phyloP scores from a whole-genome alignment of 768 basidiomycete species.

The Austroboletus eburneus region DNA sequence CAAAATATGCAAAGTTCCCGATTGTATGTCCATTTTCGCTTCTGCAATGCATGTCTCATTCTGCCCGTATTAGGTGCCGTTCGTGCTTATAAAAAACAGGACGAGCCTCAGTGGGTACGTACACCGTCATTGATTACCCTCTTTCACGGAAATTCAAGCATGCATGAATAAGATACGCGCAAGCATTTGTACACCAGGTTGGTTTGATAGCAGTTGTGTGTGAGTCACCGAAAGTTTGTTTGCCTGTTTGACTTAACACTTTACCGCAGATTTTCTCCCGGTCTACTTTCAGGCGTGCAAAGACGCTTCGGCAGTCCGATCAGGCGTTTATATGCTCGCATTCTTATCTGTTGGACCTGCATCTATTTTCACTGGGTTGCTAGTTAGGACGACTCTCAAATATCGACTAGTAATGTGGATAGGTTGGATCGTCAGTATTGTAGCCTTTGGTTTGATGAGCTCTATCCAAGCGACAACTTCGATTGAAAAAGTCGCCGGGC shows the following conservation, averaged over 20 bases:
- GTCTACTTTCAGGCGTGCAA: conserved; percentile 44
- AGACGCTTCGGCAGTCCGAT: conserved; percentile 29
- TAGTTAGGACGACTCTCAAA: conserved; percentile 22
- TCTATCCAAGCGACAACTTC: conserved; percentile 24
- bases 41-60: background rate
- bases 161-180: conserved; percentile 20
- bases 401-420: conserved; percentile 34
- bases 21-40: conserved; percentile 21
- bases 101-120: conserved; percentile 29
- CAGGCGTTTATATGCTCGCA: conserved; percentile 22
- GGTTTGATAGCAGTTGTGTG: conserved; percentile 18
- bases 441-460: conserved; percentile 36
- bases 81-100: conserved; percentile 23
- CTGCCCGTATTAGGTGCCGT: conserved; percentile 4
- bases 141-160: too few relatives aligned
- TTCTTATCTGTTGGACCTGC: conserved; percentile 27
- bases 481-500: conserved; percentile 19
- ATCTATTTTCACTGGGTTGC: conserved; percentile 30
- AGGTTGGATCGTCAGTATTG: conserved; percentile 30
- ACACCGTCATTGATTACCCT: too few relatives aligned
- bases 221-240: conserved; percentile 4
- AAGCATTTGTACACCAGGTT: conserved; percentile 22
- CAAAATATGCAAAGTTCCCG: conserved; percentile 23
- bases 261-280: conserved; percentile 32
- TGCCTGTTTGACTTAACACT: background rate